Evolutionary conservation across 164 flowering plant genomes (phyloP), one percentile per base, ranked within the genome.

Genomic region (Houttuynia cordata): DNA sequence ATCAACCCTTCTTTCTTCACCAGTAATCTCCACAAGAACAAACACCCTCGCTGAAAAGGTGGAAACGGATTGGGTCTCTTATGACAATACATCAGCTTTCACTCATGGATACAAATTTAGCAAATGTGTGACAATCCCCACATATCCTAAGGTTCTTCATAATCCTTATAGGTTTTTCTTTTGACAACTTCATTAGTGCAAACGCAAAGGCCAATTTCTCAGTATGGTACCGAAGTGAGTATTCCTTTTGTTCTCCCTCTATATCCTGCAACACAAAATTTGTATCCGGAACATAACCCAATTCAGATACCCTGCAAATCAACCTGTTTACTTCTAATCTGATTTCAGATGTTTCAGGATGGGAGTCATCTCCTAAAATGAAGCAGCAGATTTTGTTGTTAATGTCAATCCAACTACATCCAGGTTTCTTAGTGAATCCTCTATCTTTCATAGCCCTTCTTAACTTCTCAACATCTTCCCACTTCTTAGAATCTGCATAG

Each of bases 11-110:
- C 49, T 45, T 17, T 45, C 59, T 51, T 58, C 78, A 89, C 96
- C 96, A 89, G 50, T 80, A 87, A 70, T 89, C 94, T 17, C 89
- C 83, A 58, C 94, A 89, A 18, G 94, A 83, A 74, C 96, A 89
- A 55, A 21, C 50, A 22, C 94, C 96, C 52, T 76, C 78, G 34
- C 64, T 78, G 60, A 89, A 89, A 74, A 87, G 94, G 75, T 89
- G 96, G 73, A 79, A 87, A 2, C 89, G 81, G 24, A 87, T 71
- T 12, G 86, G 86, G 67, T 85, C 94, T 66, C 97, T 77, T 6
- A 87, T 79, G 47, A 81, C 85, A 47, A 89, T 76, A 18, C 20
- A 25, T 25, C 85, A 68, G 7, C 65, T 25, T 59, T 81, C 86
- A 67, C 74, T 30, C 67, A 77, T 76, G 37, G 87, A 56, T 10